Conservation (phyloP, 2,329 filamentous ascomycete species). For the Tolypocladium cylindrosporum region DNA sequence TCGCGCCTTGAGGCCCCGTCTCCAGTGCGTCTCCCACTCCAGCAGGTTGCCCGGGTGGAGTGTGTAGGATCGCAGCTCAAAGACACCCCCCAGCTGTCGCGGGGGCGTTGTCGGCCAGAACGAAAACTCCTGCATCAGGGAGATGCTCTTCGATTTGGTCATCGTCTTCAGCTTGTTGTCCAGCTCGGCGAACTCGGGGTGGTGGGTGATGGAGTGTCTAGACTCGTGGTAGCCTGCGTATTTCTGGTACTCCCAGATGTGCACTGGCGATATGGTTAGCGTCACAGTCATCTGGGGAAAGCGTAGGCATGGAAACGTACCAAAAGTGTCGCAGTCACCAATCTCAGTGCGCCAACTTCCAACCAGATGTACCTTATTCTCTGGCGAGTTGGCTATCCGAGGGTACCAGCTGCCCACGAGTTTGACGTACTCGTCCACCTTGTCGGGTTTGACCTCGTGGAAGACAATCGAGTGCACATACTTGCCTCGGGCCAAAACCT, state of each 20-base stretch:
- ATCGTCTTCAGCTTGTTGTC: slow-evolving; percentile 77
- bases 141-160: slow-evolving; percentile 75
- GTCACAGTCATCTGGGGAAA: background rate
- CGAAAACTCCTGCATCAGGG: slow-evolving; percentile 98
- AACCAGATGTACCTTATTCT: slow-evolving; percentile 92
- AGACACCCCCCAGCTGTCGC: slow-evolving; percentile 80
- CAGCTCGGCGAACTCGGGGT: slow-evolving; percentile 77
- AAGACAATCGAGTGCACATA: slow-evolving; percentile 98
- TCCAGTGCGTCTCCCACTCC: slow-evolving; percentile 99
- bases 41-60: slow-evolving; percentile 90
- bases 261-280: slow-evolving; percentile 48
- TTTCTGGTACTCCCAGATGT: slow-evolving; percentile 99
- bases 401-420: slow-evolving; percentile 90
- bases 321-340: slow-evolving; percentile 92
- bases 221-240: slow-evolving; percentile 95
- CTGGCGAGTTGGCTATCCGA: slow-evolving; percentile 68
- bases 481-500: slow-evolving; percentile 89
- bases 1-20: slow-evolving; percentile 79
- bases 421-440: slow-evolving; percentile 87
- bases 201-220: slow-evolving; percentile 69
- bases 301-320: slow-evolving; percentile 41
- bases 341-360: slow-evolving; percentile 98
- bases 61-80: slow-evolving; percentile 94
- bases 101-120: slow-evolving; percentile 97
- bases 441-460: slow-evolving; percentile 90